Conservation (phyloP, 2,329 filamentous ascomycete species). For the Diplodia sapinea region DNA sequence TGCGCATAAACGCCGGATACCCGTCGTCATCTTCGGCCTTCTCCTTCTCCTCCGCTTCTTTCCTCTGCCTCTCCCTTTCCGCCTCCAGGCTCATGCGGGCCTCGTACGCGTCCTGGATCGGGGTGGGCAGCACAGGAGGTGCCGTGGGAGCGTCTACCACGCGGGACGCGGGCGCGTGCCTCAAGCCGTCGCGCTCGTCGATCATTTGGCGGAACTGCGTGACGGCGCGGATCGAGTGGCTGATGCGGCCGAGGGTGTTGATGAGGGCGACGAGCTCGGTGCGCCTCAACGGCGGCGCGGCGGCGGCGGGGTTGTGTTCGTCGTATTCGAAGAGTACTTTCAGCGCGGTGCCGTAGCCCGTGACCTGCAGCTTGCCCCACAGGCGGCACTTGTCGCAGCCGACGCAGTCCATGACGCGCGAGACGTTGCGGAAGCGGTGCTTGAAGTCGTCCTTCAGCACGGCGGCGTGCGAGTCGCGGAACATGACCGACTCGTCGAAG, state of each 20-base stretch:
- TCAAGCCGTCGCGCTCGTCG: conserved; percentile 46
- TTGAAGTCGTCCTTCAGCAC: conserved; percentile 95
- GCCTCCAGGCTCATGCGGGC: conserved; percentile 40
- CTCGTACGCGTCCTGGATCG: conserved; percentile 35
- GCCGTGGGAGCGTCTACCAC: background rate
- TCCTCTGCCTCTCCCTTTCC: conserved; percentile 37
- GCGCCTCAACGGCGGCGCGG: conserved; percentile 61
- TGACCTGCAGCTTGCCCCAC: conserved; percentile 96
- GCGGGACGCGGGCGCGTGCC: conserved; percentile 5
- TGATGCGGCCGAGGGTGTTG: conserved; percentile 90
- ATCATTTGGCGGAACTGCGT: conserved; percentile 69
- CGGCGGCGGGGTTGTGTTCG: conserved; percentile 61
- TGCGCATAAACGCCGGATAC: conserved; percentile 52
- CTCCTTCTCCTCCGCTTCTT: conserved; percentile 38
- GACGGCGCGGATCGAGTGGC: conserved; percentile 77
- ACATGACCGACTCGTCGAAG: conserved; percentile 96
- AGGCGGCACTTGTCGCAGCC: conserved; percentile 98
- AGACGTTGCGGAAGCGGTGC: conserved; percentile 95
- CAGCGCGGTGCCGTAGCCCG: conserved; percentile 90
- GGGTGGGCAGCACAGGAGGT: conserved; percentile 28
- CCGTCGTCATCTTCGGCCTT: conserved; percentile 47
- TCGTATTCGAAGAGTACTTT: conserved; percentile 97
- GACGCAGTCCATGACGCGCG: conserved; percentile 96
- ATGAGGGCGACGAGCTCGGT: conserved; percentile 94
- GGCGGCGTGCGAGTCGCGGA: conserved; percentile 65